Evolutionary conservation across 495 filamentous ascomycete genomes (phyloP).

Genomic region (Penicillium cinerascens): DNA sequence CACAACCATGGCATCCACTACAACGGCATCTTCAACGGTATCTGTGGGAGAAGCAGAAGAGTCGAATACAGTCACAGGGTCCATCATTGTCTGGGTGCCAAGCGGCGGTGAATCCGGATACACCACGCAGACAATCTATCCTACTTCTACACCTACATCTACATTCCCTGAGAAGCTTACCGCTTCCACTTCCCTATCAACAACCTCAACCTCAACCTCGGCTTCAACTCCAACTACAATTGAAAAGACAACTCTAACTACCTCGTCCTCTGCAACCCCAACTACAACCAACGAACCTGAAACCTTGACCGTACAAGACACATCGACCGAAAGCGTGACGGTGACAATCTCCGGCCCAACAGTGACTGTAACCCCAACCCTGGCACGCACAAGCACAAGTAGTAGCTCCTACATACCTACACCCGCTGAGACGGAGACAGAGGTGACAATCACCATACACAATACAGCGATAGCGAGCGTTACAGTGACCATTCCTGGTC

Average conservation of each 20-base stretch:
- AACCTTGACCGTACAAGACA: not conserved
- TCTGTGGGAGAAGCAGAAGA: not conserved
- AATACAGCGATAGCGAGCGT: constrained; percentile 7
- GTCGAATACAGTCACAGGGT: not conserved
- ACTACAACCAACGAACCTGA: not conserved
- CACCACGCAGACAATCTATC: not conserved
- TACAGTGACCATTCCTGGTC: constrained; percentile 8
- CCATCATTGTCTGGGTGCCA: not conserved
- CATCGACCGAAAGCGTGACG: not conserved
- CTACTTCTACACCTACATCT: not conserved
- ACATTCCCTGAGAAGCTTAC: not conserved
- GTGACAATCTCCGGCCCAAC: not conserved
- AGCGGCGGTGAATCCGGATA: not conserved
- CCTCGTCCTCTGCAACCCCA: not conserved
- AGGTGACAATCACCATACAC: constrained; percentile 2
- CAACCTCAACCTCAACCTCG: not conserved
- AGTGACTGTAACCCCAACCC: not conserved
- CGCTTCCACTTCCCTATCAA: not conserved
- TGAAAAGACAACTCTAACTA: not conserved
- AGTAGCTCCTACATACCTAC: not conserved
- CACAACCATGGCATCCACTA: not conserved
- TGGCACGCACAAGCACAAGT: not conserved
- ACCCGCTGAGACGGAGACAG: not conserved
- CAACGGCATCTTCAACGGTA: not conserved
- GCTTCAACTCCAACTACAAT: not conserved